Percentiles rank a stretch among this genome's conserved stretches.
Evolutionary conservation across 495 filamentous ascomycete species (phyloP).

Genomic region (Rhypophila decipiens): DNA sequence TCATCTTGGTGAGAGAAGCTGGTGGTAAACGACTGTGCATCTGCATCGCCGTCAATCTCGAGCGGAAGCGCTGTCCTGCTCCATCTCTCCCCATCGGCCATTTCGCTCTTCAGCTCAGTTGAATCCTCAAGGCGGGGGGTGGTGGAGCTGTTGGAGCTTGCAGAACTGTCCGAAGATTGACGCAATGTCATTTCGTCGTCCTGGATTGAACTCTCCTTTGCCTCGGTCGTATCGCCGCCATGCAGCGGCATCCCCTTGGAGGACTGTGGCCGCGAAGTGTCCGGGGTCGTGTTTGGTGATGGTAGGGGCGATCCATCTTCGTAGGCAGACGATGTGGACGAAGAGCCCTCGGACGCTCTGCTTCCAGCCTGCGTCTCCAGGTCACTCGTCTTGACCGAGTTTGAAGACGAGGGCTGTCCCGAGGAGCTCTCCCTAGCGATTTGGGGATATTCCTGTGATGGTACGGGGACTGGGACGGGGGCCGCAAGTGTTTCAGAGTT

Average conservation of each 20-base stretch:
- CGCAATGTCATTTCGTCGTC: slow-evolving; percentile 21
- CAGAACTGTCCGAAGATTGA: slow-evolving; percentile 10
- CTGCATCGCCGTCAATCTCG: slow-evolving; percentile 31
- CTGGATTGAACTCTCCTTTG: slow-evolving; percentile 2
- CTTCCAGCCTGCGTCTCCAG: slow-evolving; percentile 8
- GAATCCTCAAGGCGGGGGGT: slow-evolving; percentile 17
- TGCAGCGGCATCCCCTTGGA: slow-evolving; percentile 23
- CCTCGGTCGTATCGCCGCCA: slow-evolving; percentile 4
- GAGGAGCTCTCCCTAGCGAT: neutral
- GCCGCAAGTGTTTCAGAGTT: too few species aligned
- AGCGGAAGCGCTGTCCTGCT: slow-evolving; percentile 27
- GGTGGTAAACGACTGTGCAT: slow-evolving; percentile 21
- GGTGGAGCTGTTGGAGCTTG: slow-evolving; percentile 14
- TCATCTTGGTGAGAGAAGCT: slow-evolving; percentile 14
- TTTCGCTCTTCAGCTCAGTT: slow-evolving; percentile 2
- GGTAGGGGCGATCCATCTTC: slow-evolving; percentile 37
- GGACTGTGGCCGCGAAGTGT: slow-evolving; percentile 41
- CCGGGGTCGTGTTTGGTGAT: slow-evolving; percentile 35
- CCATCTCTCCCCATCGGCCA: slow-evolving; percentile 27
- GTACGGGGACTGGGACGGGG: too few species aligned
- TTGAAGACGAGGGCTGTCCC: neutral
- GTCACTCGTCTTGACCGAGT: slow-evolving; percentile 8
- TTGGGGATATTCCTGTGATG: slow-evolving; percentile 4
- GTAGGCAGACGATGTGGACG: slow-evolving; percentile 35
- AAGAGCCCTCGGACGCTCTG: slow-evolving; percentile 36